phyloP scores from a whole-genome alignment of 73 alveolate species.

The Durusdinium trenchii region DNA sequence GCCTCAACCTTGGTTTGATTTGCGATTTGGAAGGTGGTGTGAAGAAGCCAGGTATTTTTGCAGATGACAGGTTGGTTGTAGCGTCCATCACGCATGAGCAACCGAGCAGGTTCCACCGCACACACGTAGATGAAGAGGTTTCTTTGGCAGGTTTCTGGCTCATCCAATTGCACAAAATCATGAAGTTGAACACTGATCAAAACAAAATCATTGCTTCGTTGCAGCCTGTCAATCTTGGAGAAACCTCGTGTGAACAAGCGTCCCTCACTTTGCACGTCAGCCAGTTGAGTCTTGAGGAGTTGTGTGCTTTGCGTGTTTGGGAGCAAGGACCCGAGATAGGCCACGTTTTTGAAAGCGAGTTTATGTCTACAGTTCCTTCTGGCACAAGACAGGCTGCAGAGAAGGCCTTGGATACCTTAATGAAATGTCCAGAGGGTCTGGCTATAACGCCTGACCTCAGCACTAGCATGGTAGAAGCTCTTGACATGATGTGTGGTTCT shows the following conservation, averaged over 20 bases:
- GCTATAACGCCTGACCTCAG: background rate
- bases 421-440: background rate
- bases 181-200: background rate
- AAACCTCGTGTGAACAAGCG: background rate
- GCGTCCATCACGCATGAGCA: background rate
- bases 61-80: background rate
- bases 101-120: constrained; percentile 1
- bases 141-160: background rate
- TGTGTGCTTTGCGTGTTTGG: background rate
- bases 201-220: background rate
- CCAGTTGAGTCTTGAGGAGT: background rate
- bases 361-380: too few species aligned
- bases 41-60: too few species aligned
- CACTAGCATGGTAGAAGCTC: background rate
- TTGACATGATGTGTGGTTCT: background rate
- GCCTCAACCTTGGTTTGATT: too few species aligned
- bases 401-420: background rate
- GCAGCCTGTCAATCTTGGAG: background rate
- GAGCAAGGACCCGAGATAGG: too few species aligned
- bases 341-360: too few species aligned
- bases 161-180: background rate
- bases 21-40: too few species aligned
- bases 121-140: background rate
- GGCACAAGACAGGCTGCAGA: too few species aligned
- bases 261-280: background rate